Evolutionary conservation across 78 protist genomes (phyloP).

Genomic region (Emiliania huxleyi): DNA sequence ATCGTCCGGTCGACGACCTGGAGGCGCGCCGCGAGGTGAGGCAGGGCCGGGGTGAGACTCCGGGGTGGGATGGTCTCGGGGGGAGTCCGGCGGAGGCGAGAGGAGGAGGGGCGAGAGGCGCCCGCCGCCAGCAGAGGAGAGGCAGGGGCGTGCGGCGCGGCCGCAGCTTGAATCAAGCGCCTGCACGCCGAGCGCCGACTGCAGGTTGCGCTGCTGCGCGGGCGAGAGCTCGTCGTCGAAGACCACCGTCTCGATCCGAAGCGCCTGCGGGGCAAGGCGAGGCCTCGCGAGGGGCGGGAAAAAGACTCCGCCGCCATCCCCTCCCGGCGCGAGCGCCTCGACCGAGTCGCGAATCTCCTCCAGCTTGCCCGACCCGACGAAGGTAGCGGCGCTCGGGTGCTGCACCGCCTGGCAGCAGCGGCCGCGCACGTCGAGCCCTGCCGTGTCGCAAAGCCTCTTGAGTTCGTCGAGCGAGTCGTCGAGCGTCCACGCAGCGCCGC

Average conservation of each 20-base stretch:
- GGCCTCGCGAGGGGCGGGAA: no score
- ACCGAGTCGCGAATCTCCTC: neutral
- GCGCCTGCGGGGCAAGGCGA: no score
- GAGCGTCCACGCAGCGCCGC: neutral
- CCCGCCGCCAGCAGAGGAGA: no score
- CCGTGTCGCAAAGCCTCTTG: conserved; percentile 36
- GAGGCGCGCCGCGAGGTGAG: neutral
- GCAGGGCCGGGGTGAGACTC: no score
- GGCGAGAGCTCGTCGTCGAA: conserved; percentile 47
- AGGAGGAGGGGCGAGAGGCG: no score
- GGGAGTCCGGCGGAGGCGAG: no score
- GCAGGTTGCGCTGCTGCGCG: conserved; percentile 32
- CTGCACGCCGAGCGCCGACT: neutral
- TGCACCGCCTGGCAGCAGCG: neutral
- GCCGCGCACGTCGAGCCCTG: neutral
- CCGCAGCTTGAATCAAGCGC: no score
- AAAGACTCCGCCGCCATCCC: no score
- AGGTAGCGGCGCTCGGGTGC: conserved; percentile 27
- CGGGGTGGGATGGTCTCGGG: no score
- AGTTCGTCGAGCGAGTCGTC: conserved; percentile 41
- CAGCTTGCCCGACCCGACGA: conserved; percentile 38
- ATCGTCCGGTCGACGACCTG: conserved; percentile 27
- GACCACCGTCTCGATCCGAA: neutral
- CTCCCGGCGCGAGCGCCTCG: no score
- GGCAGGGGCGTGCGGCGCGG: no score